Evolutionary conservation across 441 rosid species (phyloP).

Genomic region (Geranium incanum): DNA sequence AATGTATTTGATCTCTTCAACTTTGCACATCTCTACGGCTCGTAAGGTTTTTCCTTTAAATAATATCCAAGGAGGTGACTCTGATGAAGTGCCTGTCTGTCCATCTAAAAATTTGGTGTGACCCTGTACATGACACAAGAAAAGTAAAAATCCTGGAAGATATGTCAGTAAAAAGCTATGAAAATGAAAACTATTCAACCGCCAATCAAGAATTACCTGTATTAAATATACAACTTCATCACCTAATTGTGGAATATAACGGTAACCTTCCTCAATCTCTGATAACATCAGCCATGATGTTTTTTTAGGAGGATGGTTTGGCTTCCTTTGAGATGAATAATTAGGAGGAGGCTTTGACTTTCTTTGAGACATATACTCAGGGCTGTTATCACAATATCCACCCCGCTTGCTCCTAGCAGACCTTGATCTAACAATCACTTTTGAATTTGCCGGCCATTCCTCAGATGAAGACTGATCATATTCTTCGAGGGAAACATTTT

Average conservation of each 20-base stretch:
- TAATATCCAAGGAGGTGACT: slow-evolving; percentile 41
- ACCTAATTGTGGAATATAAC: slow-evolving; percentile 67
- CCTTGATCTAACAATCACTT: slow-evolving; percentile 34
- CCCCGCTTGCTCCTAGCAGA: slow-evolving; percentile 30
- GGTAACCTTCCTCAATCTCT: slow-evolving; percentile 58
- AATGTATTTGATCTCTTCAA: slow-evolving; percentile 49
- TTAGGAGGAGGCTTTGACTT: slow-evolving; percentile 15
- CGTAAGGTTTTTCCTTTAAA: slow-evolving; percentile 35
- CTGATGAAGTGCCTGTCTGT: slow-evolving; percentile 22
- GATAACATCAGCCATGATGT: slow-evolving; percentile 64
- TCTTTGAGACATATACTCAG: slow-evolving; percentile 23
- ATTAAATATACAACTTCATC: slow-evolving; percentile 65
- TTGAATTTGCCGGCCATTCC: slow-evolving; percentile 47
- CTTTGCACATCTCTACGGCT: slow-evolving; percentile 55
- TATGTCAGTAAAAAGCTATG: slow-evolving; percentile 16
- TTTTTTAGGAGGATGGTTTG: slow-evolving; percentile 25
- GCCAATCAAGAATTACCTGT: slow-evolving; percentile 38
- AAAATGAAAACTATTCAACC: slow-evolving; percentile 8
- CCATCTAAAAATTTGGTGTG: slow-evolving; percentile 19
- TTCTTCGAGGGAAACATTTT: slow-evolving; percentile 26
- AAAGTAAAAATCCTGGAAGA: slow-evolving; percentile 18
- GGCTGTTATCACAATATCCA: slow-evolving; percentile 22
- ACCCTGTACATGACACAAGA: slow-evolving; percentile 45
- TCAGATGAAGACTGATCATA: slow-evolving; percentile 32
- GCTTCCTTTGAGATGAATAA: neutral